Conservation (phyloP, 768 basidiomycete species). For the Podaxis carcinomalis region DNA sequence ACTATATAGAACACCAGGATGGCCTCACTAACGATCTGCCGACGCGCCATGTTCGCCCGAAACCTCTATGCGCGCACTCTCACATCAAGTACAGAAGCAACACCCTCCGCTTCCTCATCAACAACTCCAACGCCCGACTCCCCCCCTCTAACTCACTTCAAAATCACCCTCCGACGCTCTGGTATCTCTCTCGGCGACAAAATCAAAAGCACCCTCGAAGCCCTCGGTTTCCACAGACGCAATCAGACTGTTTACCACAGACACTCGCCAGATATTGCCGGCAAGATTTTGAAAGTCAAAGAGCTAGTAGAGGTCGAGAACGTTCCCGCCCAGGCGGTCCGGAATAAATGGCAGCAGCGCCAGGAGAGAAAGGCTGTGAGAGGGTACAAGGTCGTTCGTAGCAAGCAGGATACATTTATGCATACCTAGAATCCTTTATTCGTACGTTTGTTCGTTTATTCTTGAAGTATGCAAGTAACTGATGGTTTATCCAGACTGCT, state of each 20-base stretch:
- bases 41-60: not conserved
- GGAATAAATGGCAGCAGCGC: slow-evolving; percentile 67
- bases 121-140: not conserved
- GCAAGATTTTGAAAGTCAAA: slow-evolving; percentile 84
- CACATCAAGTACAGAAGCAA: slow-evolving; percentile 1
- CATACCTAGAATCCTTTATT: slow-evolving; percentile 17
- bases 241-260: slow-evolving; percentile 83
- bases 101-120: not conserved
- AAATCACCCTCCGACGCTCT: slow-evolving; percentile 86
- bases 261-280: slow-evolving; percentile 70
- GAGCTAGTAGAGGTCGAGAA: slow-evolving; percentile 88
- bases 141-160: slow-evolving; percentile 66
- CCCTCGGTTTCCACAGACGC: slow-evolving; percentile 79
- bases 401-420: slow-evolving; percentile 28
- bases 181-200: slow-evolving; percentile 76
- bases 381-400: slow-evolving; percentile 60
- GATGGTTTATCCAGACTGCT: not conserved
- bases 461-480: not conserved
- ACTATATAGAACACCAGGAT: not conserved
- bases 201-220: slow-evolving; percentile 69
- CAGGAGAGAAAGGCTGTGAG: slow-evolving; percentile 59
- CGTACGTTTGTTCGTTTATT: not conserved
- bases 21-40: not conserved
- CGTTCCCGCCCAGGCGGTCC: slow-evolving; percentile 63
- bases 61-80: slow-evolving; percentile 5